These are phyloP conservation scores for Bonia amplexicaulis DNA, from an alignment of 176 grass and related monocot genomes.

Conservation along the genomic window DNA sequence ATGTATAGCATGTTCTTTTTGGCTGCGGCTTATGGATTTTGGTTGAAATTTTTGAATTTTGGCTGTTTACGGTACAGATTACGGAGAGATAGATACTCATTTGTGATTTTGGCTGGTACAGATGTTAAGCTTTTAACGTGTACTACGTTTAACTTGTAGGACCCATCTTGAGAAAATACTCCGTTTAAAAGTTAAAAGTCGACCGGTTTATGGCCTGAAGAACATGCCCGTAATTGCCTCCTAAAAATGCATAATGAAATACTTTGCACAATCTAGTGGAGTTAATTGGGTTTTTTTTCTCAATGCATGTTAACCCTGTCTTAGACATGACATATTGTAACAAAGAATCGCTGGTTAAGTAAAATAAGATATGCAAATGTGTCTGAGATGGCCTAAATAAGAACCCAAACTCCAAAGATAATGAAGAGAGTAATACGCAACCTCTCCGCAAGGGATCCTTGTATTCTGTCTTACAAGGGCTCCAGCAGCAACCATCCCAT, in stretches of 20 bases:
- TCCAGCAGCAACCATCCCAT: constrained; percentile 95
- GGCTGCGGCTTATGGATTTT: too few species aligned
- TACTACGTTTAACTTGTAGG: too few species aligned
- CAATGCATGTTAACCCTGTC: background rate
- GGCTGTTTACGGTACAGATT: too few species aligned
- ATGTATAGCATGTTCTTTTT: too few species aligned
- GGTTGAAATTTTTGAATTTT: too few species aligned
- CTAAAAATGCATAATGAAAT: background rate
- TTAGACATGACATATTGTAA: background rate
- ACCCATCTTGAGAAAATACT: too few species aligned
- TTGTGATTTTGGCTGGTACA: too few species aligned
- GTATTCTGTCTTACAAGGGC: constrained; percentile 91
- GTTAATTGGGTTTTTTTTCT: background rate
- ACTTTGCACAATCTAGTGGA: background rate
- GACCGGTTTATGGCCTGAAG: too few species aligned
- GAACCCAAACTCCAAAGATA: constrained; percentile 11
- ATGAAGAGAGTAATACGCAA: constrained; percentile 20
- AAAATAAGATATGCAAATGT: constrained; percentile 2
- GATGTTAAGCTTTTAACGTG: too few species aligned
- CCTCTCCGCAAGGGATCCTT: constrained; percentile 82
- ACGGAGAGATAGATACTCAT: too few species aligned
- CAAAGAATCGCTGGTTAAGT: background rate
- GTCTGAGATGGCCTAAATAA: constrained; percentile 10
- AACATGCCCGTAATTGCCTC: background rate
- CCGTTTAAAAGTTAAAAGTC: too few species aligned